Evolutionary conservation across 225 moss, liverwort and hornwort genomes (phyloP).

Genomic region (Sphagnum contortum): DNA sequence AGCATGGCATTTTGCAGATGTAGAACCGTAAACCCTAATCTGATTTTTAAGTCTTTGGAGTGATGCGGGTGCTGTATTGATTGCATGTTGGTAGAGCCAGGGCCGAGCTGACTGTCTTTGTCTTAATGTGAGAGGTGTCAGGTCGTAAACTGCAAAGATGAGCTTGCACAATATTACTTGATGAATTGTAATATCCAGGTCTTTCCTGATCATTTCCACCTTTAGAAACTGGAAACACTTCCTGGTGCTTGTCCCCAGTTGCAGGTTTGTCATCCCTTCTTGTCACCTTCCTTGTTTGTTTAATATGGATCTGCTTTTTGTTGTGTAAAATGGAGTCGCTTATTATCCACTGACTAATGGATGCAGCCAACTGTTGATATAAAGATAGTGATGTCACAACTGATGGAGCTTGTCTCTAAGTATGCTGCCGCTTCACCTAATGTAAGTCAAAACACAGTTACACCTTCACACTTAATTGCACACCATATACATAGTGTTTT

Average conservation of each 20-base stretch:
- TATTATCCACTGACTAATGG: neutral
- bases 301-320: neutral
- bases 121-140: slow-evolving; percentile 21
- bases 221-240: slow-evolving; percentile 91
- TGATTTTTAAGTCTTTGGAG: neutral
- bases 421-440: slow-evolving; percentile 86
- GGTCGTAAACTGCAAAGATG: slow-evolving; percentile 98
- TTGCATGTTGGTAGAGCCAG: neutral
- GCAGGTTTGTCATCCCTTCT: slow-evolving; percentile 36
- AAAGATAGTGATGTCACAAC: slow-evolving; percentile 94
- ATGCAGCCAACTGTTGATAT: slow-evolving; percentile 82
- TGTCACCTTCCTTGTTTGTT: neutral
- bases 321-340: neutral
- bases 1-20: neutral
- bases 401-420: slow-evolving; percentile 93
- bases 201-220: slow-evolving; percentile 95
- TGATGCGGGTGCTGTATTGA: neutral
- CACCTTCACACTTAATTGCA: no score
- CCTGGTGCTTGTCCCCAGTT: slow-evolving; percentile 91
- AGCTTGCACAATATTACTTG: slow-evolving; percentile 93
- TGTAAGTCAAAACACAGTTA: slow-evolving; percentile 21
- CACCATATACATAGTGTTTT: no score
- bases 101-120: neutral
- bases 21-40: neutral
- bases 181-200: slow-evolving; percentile 99